Evolutionary conservation across 805 yeast genomes (phyloP).

Genomic region (Metschnikowia cubensis): DNA sequence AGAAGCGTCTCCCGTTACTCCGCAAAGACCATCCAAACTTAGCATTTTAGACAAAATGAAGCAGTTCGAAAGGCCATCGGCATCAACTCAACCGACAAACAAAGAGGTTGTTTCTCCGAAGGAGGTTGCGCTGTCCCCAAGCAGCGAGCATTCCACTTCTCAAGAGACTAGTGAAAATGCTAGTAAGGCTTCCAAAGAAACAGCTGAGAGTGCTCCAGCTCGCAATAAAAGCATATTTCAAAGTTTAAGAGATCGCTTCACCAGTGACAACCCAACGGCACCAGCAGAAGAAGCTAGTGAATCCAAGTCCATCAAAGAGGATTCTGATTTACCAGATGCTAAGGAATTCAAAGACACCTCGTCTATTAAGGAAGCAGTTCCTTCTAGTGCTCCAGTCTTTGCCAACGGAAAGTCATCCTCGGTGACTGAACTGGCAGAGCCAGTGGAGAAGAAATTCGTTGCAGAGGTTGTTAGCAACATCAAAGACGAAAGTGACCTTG

Average conservation of each 20-base stretch:
- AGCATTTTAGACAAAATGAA: conserved; percentile 33
- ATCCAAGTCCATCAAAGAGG: not conserved
- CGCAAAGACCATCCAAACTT: not conserved
- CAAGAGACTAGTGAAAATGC: not conserved
- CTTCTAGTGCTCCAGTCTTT: not conserved
- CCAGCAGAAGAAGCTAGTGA: not conserved
- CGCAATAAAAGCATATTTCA: conserved; percentile 32
- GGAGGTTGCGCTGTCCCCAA: not conserved
- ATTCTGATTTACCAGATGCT: not conserved
- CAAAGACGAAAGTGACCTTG: not conserved
- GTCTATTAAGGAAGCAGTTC: not conserved
- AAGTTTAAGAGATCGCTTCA: conserved; percentile 30
- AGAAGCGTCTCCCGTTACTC: not conserved
- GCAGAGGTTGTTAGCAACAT: not conserved
- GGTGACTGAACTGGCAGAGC: not conserved
- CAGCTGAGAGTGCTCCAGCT: conserved; percentile 9
- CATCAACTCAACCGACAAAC: not conserved
- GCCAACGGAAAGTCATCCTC: not conserved
- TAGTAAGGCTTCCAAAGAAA: not conserved
- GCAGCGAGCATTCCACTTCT: not conserved
- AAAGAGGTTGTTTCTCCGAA: not conserved
- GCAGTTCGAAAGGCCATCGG: conserved; percentile 26
- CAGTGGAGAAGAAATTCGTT: not conserved
- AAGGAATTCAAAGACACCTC: not conserved
- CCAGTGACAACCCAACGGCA: conserved; percentile 10